Evolutionary conservation across 805 yeast species (phyloP).

Genomic region (Yamadazyma insecticola): DNA sequence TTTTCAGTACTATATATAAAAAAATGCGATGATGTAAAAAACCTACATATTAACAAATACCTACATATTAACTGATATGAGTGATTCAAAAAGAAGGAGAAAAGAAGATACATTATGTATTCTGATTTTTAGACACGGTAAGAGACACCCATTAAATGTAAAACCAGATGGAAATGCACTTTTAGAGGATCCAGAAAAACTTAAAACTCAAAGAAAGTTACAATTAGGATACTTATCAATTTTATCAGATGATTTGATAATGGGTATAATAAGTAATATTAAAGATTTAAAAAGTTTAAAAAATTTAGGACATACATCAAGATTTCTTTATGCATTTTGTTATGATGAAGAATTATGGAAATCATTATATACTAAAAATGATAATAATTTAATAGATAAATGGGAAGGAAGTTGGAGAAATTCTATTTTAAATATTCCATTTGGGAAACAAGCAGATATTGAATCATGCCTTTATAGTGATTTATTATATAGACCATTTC

Average conservation of each 20-base stretch:
- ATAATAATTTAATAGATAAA: conserved; percentile 5
- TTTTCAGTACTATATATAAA: too few relatives aligned
- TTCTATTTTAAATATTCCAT: conserved; percentile 47
- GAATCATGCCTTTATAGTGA: conserved; percentile 75
- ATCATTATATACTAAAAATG: conserved; percentile 37
- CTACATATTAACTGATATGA: too few relatives aligned
- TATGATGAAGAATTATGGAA: conserved; percentile 85
- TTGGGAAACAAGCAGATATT: conserved; percentile 44
- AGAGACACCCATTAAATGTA: conserved; percentile 68
- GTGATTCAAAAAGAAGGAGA: too few relatives aligned
- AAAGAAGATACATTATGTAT: too few relatives aligned
- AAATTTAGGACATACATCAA: conserved; percentile 54
- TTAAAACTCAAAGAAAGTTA: conserved; percentile 11
- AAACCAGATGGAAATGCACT: conserved; percentile 71
- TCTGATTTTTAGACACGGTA: too few relatives aligned
- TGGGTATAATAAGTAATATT: conserved; percentile 37
- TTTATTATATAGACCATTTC: conserved; percentile 75
- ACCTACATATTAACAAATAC: too few relatives aligned
- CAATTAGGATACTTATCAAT: conserved; percentile 51
- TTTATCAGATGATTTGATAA: conserved; percentile 63
- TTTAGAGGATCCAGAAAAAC: conserved; percentile 18
- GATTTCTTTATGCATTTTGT: conserved; percentile 64
- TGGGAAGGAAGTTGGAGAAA: conserved; percentile 87
- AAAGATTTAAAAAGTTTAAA: conserved; percentile 45
- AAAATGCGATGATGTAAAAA: too few relatives aligned